Percentiles rank a stretch among this genome's conserved stretches.
phyloP scores from a whole-genome alignment of 2,329 filamentous ascomycete species.

The Cercospora beticola region DNA sequence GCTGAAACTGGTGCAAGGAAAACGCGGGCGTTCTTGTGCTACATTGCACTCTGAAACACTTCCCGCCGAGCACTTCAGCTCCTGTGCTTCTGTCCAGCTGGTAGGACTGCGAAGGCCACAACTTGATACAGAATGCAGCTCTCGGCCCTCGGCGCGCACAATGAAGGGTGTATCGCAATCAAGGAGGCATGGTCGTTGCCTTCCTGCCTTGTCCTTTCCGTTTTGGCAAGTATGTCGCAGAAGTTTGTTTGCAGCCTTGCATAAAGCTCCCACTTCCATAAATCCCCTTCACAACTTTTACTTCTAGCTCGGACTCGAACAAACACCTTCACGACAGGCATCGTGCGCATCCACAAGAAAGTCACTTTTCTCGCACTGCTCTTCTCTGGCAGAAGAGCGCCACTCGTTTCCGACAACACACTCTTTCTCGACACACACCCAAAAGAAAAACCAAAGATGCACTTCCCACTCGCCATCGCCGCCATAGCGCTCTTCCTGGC shows the following conservation, averaged over 20 bases:
- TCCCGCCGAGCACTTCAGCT: not conserved
- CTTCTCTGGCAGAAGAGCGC: conserved; percentile 8
- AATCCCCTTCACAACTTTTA: not conserved
- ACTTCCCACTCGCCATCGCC: conserved; percentile 7
- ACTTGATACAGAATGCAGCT: not conserved
- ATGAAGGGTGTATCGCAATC: not conserved
- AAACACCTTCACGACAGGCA: not conserved
- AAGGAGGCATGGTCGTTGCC: not conserved
- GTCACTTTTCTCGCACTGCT: not conserved
- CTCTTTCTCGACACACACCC: not conserved
- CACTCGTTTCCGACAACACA: not conserved
- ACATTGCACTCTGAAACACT: conserved; percentile 10
- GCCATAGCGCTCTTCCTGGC: conserved; percentile 10
- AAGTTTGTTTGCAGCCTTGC: not conserved
- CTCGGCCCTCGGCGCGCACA: not conserved
- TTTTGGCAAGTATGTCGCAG: not conserved
- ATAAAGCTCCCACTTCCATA: not conserved
- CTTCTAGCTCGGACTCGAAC: not conserved
- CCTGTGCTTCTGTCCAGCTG: not conserved
- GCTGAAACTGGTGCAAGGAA: conserved; percentile 9
- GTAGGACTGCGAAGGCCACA: not conserved
- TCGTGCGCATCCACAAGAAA: not conserved
- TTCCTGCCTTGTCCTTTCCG: not conserved
- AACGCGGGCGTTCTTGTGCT: not conserved
- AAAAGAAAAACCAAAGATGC: conserved; percentile 16